Base-by-base conservation (phyloP, 2,329 filamentous ascomycete species). In the Aulographum hederae region DNA sequence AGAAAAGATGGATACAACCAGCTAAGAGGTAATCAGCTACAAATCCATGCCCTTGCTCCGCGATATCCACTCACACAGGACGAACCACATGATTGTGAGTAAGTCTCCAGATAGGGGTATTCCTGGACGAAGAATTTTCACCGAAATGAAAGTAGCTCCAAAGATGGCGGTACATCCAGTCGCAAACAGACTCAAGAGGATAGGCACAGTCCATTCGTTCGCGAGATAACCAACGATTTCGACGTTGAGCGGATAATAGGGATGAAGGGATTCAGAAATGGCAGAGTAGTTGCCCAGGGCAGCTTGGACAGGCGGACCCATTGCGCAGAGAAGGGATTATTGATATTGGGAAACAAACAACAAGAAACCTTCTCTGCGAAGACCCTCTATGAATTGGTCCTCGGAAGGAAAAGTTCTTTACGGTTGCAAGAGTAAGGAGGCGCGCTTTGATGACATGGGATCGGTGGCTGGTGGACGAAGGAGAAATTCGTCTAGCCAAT, bases 1-100 rank as follows among this genome's bases (percentile, higher is more conserved):
- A n/a, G n/a, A 78, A 73, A 34, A 77, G 63, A 54, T 93, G 84
- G 23, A 92, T 61, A 41, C 65, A 70, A 2, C 70, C 73, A 42
- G 68, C 70, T 75, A 32, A 27, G 28, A 4, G n/a, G 14, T 11
- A 26, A 17, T 38, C 27, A 34, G 35, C 14, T 28, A 26, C 14
- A 6, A 14, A 6, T 26, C 27, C 27, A 11, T 11, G 8, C 10
- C 27, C 11, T 16, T 8, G 27, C 8, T 29, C 27, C 14, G 8
- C 27, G 8, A 8, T 12, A 21, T 15, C 6, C 29, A 10, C 8
- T 56, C 67, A 63, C 76, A 79, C 11, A 86, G 60, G 15, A 75
- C 64, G 50, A 85, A 85, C 80, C 80, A 86, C 53, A 81, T 53
- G 15, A 76, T 67, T 4, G 66, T 67, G 10, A 64, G 41, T 28